Conservation (phyloP, 257 asterid species). For the Primulina eburnea region DNA sequence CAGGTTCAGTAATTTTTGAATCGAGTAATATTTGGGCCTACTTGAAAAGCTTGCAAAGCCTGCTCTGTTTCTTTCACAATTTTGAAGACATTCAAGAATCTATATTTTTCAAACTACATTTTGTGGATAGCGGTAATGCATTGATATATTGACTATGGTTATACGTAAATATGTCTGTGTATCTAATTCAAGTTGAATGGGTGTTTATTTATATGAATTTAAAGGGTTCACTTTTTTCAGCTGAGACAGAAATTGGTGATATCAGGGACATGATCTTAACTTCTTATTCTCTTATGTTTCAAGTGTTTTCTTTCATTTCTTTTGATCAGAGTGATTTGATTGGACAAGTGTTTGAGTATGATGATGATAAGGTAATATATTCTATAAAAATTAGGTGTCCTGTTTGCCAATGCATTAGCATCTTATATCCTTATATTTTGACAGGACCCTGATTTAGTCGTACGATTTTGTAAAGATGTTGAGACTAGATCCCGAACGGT, state of each 20-base stretch:
- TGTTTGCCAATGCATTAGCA: slow-evolving; percentile 12
- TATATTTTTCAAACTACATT: no score
- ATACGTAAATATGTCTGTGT: background rate
- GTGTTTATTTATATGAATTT: slow-evolving; percentile 1
- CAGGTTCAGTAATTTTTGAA: no score
- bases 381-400: slow-evolving; percentile 9
- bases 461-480: slow-evolving; percentile 89
- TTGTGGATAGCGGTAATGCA: background rate
- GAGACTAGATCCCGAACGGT: slow-evolving; percentile 78
- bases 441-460: slow-evolving; percentile 75
- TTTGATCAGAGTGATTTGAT: slow-evolving; percentile 62
- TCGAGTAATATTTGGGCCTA: no score
- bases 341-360: slow-evolving; percentile 73
- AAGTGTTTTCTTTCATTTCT: slow-evolving; percentile 42
- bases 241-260: background rate
- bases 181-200: background rate
- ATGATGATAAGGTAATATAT: slow-evolving; percentile 67
- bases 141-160: slow-evolving; percentile 12
- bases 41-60: no score
- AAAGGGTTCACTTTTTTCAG: slow-evolving; percentile 4
- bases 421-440: slow-evolving; percentile 23
- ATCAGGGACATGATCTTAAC: slow-evolving; percentile 1
- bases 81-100: no score
- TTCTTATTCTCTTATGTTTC: slow-evolving; percentile 7
- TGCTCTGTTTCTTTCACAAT: no score